Conservation (phyloP, 192 early-diverging fungal species). For the Mortierella alpina region DNA sequence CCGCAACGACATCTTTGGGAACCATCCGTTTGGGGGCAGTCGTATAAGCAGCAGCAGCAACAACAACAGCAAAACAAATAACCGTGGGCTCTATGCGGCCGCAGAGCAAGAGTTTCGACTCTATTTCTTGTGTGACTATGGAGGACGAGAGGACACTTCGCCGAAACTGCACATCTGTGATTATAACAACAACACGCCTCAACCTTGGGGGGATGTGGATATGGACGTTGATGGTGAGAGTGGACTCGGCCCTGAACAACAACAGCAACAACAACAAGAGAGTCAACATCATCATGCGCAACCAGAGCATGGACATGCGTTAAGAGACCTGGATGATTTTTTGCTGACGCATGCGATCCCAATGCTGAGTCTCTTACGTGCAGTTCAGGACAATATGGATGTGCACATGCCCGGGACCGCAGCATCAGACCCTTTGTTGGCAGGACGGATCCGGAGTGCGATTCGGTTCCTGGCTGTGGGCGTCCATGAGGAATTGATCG, state of each 20-base stretch:
- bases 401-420: not conserved
- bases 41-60: not conserved
- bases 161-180: constrained; percentile 23
- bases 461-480: constrained; percentile 19
- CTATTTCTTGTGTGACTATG: constrained; percentile 43
- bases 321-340: constrained; percentile 14
- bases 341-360: not conserved
- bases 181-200: not conserved
- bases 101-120: constrained; percentile 7
- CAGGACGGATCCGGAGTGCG: constrained; percentile 3
- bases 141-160: not conserved
- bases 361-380: constrained; percentile 27
- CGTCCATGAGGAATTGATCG: not conserved
- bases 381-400: constrained; percentile 11
- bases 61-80: not conserved
- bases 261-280: constrained; percentile 1
- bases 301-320: not conserved
- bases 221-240: not conserved
- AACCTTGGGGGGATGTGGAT: not conserved
- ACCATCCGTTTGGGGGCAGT: constrained; percentile 16
- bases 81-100: not conserved
- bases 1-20: constrained; percentile 18
- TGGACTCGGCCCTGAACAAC: not conserved
- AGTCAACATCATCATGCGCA: not conserved
- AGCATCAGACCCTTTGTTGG: not conserved